These are phyloP conservation scores for Vicia sativa DNA, from an alignment of 306 rosid species.

Conservation along the genomic window DNA sequence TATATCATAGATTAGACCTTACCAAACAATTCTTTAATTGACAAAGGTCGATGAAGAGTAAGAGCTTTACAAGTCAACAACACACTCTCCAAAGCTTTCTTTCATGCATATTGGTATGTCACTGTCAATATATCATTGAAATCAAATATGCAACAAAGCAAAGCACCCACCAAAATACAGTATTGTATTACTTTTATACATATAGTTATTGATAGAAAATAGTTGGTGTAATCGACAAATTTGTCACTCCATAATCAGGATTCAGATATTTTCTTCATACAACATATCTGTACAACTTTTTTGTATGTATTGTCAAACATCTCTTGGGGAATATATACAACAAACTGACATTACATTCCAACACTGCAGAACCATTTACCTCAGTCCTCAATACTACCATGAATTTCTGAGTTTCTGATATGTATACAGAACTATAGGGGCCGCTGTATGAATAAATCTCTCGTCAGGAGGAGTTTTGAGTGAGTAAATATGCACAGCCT, in stretches of 20 bases:
- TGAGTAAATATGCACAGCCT: neutral
- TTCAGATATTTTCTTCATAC: neutral
- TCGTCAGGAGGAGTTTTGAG: neutral
- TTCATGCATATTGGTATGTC: neutral
- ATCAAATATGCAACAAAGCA: neutral
- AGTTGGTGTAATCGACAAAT: neutral
- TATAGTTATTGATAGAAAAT: neutral
- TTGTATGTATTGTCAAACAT: slow-evolving; percentile 10
- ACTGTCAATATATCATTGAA: neutral
- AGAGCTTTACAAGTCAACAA: neutral
- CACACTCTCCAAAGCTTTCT: neutral
- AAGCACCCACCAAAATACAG: neutral
- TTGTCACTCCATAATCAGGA: neutral
- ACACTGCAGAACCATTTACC: slow-evolving; percentile 15
- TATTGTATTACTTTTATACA: neutral
- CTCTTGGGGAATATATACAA: slow-evolving; percentile 30
- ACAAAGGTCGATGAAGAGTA: neutral
- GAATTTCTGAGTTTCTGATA: slow-evolving; percentile 35
- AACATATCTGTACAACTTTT: neutral
- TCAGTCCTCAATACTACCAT: slow-evolving; percentile 36
- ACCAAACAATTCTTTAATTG: no score
- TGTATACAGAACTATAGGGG: slow-evolving; percentile 21
- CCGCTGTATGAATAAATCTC: neutral
- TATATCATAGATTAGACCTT: no score
- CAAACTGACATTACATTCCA: slow-evolving; percentile 13